Base-by-base conservation (phyloP, 1,139 yeast genomes). In the Hemisphaericaspora lyxosophila region DNA sequence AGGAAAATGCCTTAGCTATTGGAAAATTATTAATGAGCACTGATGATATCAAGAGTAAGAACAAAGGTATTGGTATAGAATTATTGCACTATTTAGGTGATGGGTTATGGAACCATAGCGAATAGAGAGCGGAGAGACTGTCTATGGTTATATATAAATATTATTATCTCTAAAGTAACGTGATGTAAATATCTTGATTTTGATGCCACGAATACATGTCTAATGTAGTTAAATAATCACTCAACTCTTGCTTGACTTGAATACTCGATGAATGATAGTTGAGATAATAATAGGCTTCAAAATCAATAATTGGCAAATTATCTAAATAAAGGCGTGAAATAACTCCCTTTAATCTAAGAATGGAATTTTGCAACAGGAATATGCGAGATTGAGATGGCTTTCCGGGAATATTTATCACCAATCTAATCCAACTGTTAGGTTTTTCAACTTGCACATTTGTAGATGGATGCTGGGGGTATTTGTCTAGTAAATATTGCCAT, bases 1-100 rank as follows among this genome's bases (percentile, higher is more conserved):
- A 90, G 55, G 95, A 88, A 50, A 73, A 78, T 53, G 96, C 97
- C 0, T 67, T 92, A 62, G 97, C 97, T 4, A 73, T 92, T 40
- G 98, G 97, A 14, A 81, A 81, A 50, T 70, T 92, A 49, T 67
- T 78, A 39, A 88, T 90, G 97, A 82, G 92, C 48, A 85, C 95
- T 2, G 94, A 85, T 53, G 97, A 92, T 38, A 90, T 90, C 55
- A 86, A 85, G 64, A 67, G 78, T 13, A 73, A 78, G 40, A 90
- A 90, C 60, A 90, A 90, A 62, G 96, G 95, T 24, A 82, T 86
- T 50, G 97, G 97, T 55, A 80, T 92, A 39, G 96, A 90, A 55
- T 69, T 89, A 54, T 70, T 85, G 43, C 92, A 87, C 53, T 84
- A 85, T 57, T 70, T 90, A 51, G 97, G 96, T 37, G 98, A 90